phyloP scores from a whole-genome alignment of 2,329 filamentous ascomycete genomes.

The Talaromyces islandicus region DNA sequence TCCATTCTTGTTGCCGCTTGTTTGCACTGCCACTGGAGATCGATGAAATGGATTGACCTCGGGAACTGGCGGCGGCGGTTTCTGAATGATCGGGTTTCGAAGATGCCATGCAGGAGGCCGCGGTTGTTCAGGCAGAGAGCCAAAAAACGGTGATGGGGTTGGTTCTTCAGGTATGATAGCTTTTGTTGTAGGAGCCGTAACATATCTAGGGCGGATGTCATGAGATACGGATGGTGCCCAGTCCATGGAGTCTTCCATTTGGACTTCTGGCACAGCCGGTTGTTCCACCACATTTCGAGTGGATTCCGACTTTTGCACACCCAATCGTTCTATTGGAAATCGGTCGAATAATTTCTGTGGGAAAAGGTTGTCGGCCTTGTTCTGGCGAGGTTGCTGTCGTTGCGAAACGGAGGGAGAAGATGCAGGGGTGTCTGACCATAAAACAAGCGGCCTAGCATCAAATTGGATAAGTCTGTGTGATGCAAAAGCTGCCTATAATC shows the following conservation, averaged over 20 bases:
- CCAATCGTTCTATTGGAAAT: conserved; percentile 39
- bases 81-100: conserved; percentile 26
- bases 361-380: background rate
- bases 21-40: conserved; percentile 20
- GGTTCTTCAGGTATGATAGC: conserved; percentile 10
- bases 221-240: conserved; percentile 43
- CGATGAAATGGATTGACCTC: conserved; percentile 34
- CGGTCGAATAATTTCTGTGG: conserved; percentile 15
- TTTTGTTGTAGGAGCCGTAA: conserved; percentile 18
- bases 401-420: conserved; percentile 22
- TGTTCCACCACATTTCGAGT: conserved; percentile 18
- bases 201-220: conserved; percentile 25
- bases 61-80: conserved; percentile 29
- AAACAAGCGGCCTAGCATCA: conserved; percentile 36
- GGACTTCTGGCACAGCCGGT: conserved; percentile 32
- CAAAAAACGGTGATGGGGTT: conserved; percentile 38
- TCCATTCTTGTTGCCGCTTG: background rate
- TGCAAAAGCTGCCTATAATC: conserved; percentile 27
- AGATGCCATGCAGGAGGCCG: conserved; percentile 36
- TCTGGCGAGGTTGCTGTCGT: background rate
- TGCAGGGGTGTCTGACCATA: conserved; percentile 29
- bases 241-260: conserved; percentile 41
- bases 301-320: conserved; percentile 19
- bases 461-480: conserved; percentile 34
- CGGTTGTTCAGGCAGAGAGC: conserved; percentile 35